Conservation (phyloP, 2,329 filamentous ascomycete species). For the Albifimbria verrucaria region DNA sequence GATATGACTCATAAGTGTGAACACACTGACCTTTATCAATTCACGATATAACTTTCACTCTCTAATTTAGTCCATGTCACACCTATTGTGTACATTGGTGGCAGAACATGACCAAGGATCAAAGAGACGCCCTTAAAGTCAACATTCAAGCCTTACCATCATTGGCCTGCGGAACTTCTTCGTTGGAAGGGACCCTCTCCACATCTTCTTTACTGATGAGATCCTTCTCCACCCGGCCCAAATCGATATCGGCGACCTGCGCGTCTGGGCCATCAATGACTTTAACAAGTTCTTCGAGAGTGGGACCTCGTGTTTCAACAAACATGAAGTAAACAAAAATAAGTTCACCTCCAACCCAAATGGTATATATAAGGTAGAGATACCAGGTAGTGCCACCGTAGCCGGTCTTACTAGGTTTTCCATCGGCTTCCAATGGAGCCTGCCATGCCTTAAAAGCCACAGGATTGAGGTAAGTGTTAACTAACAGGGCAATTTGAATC, state of each 20-base stretch:
- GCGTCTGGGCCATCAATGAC: slow-evolving; percentile 63
- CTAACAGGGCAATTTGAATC: neutral
- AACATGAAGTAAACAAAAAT: slow-evolving; percentile 47
- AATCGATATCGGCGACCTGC: slow-evolving; percentile 41
- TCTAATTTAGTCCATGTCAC: too few relatives aligned
- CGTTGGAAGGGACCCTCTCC: neutral
- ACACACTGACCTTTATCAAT: too few relatives aligned
- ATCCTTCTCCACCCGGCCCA: slow-evolving; percentile 44
- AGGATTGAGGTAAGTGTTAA: slow-evolving; percentile 2
- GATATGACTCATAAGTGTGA: too few relatives aligned
- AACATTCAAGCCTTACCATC: too few relatives aligned
- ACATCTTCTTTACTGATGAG: neutral
- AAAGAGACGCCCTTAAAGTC: too few relatives aligned
- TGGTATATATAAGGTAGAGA: slow-evolving; percentile 4
- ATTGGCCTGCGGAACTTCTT: too few relatives aligned
- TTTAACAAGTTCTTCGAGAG: slow-evolving; percentile 64
- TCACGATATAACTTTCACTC: too few relatives aligned
- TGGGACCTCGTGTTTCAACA: slow-evolving; percentile 61
- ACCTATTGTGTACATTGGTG: too few relatives aligned
- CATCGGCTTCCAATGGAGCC: neutral
- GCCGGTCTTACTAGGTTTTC: neutral
- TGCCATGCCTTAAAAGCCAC: slow-evolving; percentile 1
- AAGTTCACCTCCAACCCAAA: slow-evolving; percentile 2
- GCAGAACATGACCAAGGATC: too few relatives aligned
- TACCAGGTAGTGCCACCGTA: slow-evolving; percentile 1